These are phyloP conservation scores for Lachnellula cervina DNA, from an alignment of 2,329 filamentous ascomycete genomes.

Conservation along the genomic window DNA sequence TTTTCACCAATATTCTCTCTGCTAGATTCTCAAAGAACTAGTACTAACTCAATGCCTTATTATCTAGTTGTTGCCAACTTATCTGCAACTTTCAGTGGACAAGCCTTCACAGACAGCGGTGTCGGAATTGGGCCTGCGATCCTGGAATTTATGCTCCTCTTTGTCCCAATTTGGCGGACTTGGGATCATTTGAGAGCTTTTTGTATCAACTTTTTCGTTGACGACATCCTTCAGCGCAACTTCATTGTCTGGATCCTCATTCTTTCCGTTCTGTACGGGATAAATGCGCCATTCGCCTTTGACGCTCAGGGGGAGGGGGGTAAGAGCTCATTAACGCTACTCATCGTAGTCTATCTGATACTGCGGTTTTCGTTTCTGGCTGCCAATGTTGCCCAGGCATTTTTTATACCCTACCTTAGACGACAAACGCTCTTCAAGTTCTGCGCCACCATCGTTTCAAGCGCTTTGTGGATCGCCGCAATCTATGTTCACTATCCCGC, in stretches of 20 bases:
- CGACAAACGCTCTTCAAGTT: slow-evolving; percentile 9
- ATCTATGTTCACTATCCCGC: slow-evolving; percentile 11
- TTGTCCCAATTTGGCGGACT: slow-evolving; percentile 16
- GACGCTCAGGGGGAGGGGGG: slow-evolving; percentile 2
- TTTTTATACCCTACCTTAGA: slow-evolving; percentile 12
- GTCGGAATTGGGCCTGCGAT: slow-evolving; percentile 6
- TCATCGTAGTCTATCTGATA: slow-evolving; percentile 15
- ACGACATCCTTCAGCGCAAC: slow-evolving; percentile 14
- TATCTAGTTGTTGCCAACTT: slow-evolving; percentile 13
- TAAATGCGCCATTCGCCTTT: slow-evolving; percentile 18
- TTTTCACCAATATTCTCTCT: too few species aligned
- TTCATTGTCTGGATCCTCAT: slow-evolving; percentile 18
- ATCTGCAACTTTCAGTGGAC: slow-evolving; percentile 10
- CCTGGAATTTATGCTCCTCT: slow-evolving; percentile 14
- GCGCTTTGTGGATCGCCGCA: slow-evolving; percentile 11
- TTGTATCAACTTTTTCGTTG: slow-evolving; percentile 14
- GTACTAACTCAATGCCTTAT: neutral
- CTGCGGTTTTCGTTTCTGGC: slow-evolving; percentile 10
- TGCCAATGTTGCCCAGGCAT: slow-evolving; percentile 2
- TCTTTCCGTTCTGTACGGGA: slow-evolving; percentile 15
- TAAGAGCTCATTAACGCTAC: slow-evolving; percentile 8
- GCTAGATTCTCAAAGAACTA: too few species aligned
- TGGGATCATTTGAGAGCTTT: slow-evolving; percentile 17
- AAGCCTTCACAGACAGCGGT: slow-evolving; percentile 9
- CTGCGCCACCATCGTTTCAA: neutral